Percentiles rank a stretch among this genome's conserved stretches.
phyloP scores from a whole-genome alignment of 2,329 filamentous ascomycete species.

The Sporothrix luriei region DNA sequence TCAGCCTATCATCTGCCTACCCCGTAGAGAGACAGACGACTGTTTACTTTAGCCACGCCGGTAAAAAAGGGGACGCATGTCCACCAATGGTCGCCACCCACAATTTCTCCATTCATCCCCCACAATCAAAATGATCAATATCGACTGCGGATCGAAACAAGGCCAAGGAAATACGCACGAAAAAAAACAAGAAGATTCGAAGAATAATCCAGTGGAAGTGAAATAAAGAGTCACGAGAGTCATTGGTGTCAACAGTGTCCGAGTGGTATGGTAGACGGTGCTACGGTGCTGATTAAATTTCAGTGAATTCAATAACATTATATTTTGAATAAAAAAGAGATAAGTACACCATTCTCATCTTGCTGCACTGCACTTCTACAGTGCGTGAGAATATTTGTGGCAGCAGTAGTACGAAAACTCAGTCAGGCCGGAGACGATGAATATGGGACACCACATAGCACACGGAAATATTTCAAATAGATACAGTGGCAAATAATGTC shows the following conservation, averaged over 20 bases:
- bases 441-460: too few relatives aligned
- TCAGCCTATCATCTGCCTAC: neutral
- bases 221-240: neutral
- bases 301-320: too few relatives aligned
- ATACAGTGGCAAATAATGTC: neutral
- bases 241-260: neutral
- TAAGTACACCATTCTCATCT: too few relatives aligned
- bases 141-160: constrained; percentile 6
- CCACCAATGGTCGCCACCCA: neutral
- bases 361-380: too few relatives aligned
- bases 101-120: neutral
- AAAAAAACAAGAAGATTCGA: too few relatives aligned
- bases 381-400: too few relatives aligned
- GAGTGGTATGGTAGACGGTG: neutral
- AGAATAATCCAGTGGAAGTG: too few relatives aligned
- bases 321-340: too few relatives aligned
- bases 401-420: too few relatives aligned
- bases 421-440: too few relatives aligned
- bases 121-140: constrained; percentile 16
- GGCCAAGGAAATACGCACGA: neutral
- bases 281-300: neutral
- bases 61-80: neutral
- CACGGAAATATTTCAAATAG: constrained; percentile 2
- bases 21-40: neutral
- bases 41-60: constrained; percentile 25